A percentile compares a stretch with the other conserved stretches of the same genome.
Evolutionary conservation across 139 green algal species (phyloP).

Genomic region (Chlorella vulgaris): DNA sequence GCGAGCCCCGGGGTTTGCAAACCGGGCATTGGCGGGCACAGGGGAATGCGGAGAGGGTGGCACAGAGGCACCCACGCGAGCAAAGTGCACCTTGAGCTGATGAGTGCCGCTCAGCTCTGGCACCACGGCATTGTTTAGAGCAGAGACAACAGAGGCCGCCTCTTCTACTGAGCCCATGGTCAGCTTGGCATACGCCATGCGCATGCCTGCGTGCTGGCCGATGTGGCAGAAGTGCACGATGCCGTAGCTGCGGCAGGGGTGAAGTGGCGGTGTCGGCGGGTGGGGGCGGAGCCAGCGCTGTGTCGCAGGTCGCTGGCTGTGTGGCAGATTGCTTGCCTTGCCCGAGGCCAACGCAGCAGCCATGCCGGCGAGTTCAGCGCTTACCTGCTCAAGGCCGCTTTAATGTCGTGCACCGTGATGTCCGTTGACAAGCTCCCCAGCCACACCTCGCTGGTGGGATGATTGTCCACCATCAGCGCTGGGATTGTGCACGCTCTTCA

Average conservation of each 20-base stretch:
- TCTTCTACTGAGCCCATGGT: slow-evolving; percentile 11
- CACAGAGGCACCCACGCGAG: background rate
- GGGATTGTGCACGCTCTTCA: too few species aligned
- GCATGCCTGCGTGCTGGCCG: slow-evolving; percentile 3
- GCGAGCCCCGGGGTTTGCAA: background rate
- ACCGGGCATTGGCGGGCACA: background rate
- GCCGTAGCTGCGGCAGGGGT: background rate
- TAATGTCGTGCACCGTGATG: background rate
- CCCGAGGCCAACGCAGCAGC: too few species aligned
- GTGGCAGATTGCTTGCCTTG: too few species aligned
- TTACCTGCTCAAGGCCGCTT: background rate
- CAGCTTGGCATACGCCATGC: background rate
- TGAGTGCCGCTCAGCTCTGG: background rate
- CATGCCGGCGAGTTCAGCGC: background rate
- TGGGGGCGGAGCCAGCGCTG: background rate
- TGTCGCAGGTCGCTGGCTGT: too few species aligned
- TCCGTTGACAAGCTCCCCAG: background rate
- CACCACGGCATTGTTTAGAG: background rate
- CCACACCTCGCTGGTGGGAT: background rate
- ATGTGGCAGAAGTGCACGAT: slow-evolving; percentile 11
- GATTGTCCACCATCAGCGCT: background rate
- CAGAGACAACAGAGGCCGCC: background rate
- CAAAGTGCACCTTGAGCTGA: background rate
- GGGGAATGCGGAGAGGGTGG: background rate
- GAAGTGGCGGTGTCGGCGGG: background rate